phyloP scores from a whole-genome alignment of 768 basidiomycete species.

The Lactarius vividus region DNA sequence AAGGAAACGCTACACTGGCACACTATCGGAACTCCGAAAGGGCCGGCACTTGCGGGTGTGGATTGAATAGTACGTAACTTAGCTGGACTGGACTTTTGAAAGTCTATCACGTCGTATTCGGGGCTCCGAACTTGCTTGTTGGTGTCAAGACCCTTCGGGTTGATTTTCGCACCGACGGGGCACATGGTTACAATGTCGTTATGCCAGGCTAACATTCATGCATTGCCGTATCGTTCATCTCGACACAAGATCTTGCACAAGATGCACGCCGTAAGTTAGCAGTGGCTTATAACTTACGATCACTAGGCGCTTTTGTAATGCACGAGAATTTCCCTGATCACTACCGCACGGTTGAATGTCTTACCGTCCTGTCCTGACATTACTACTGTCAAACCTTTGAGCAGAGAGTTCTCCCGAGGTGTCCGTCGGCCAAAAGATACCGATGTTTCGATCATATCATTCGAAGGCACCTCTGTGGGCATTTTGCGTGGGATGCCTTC shows the following conservation, averaged over 20 bases:
- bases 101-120: background rate
- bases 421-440: slow-evolving; percentile 57
- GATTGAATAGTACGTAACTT: background rate
- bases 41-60: background rate
- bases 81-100: background rate
- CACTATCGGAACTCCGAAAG: background rate
- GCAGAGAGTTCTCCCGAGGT: slow-evolving; percentile 60
- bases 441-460: slow-evolving; percentile 60
- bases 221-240: background rate
- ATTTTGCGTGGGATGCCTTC: slow-evolving; percentile 55
- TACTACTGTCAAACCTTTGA: slow-evolving; percentile 45
- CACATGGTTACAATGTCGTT: background rate
- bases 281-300: background rate
- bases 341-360: slow-evolving; percentile 68
- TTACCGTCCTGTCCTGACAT: slow-evolving; percentile 58
- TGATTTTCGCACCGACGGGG: background rate
- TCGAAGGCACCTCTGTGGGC: slow-evolving; percentile 59
- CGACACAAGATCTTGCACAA: background rate
- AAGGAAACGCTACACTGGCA: no score
- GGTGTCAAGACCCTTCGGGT: no score
- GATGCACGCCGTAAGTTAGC: background rate
- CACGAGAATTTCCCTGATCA: slow-evolving; percentile 56
- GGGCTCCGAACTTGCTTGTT: background rate
- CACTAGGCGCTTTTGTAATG: slow-evolving; percentile 7
- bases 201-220: background rate